These are phyloP conservation scores for Fomes fomentarius DNA, from an alignment of 1,284 basidiomycete species.

Conservation along the genomic window DNA sequence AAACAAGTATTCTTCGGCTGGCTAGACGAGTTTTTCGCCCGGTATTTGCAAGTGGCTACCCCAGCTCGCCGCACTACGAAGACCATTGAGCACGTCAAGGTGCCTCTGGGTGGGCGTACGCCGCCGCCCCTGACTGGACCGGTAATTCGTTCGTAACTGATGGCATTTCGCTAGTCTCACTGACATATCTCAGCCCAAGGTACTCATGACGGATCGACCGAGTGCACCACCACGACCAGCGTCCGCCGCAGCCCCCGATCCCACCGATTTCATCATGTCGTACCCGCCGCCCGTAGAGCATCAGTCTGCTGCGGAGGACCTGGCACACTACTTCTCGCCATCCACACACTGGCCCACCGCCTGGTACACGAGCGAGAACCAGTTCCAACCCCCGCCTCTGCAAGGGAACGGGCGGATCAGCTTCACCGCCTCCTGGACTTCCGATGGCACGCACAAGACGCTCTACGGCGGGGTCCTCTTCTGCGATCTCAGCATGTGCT, in stretches of 20 bases:
- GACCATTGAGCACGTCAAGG: constrained; percentile 11
- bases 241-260: background rate
- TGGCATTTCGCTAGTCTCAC: background rate
- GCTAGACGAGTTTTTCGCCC: constrained; percentile 78
- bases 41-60: constrained; percentile 35
- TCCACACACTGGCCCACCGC: constrained; percentile 43
- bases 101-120: constrained; percentile 7
- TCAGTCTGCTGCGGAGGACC: constrained; percentile 40
- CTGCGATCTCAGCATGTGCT: constrained; percentile 53
- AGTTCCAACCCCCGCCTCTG: constrained; percentile 40
- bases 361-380: constrained; percentile 44
- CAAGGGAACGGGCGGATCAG: constrained; percentile 33
- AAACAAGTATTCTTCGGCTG: constrained; percentile 74
- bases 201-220: constrained; percentile 19
- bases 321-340: constrained; percentile 48
- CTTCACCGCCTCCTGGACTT: constrained; percentile 33
- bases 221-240: constrained; percentile 3
- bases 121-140: constrained; percentile 19
- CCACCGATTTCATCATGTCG: constrained; percentile 26
- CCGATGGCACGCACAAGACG: constrained; percentile 37
- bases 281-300: constrained; percentile 36
- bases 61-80: constrained; percentile 6
- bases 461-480: constrained; percentile 44
- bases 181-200: constrained; percentile 10
- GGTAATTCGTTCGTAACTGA: background rate